Percentiles rank a stretch among this genome's conserved stretches.
These are phyloP conservation scores for Candida andamanensis DNA, from an alignment of 805 yeast species.

Conservation along the genomic window DNA sequence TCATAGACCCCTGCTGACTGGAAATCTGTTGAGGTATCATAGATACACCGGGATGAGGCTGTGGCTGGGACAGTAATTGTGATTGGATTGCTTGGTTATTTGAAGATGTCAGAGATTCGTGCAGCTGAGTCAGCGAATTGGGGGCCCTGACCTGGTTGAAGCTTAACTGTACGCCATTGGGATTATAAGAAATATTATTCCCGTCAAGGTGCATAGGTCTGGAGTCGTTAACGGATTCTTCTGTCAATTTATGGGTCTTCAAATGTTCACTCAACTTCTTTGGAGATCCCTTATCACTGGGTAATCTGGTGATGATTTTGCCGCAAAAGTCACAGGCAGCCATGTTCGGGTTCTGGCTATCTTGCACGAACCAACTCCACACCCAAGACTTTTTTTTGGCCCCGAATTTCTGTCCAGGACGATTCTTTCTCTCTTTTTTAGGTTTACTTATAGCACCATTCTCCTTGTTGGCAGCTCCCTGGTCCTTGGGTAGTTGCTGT, in stretches of 20 bases:
- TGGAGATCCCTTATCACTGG: conserved; percentile 55
- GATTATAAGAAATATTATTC: conserved; percentile 27
- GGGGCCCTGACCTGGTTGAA: background rate
- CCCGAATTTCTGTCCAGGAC: conserved; percentile 54
- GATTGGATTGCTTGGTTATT: background rate
- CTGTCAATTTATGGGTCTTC: conserved; percentile 40
- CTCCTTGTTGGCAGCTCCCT: too few relatives aligned
- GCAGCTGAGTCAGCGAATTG: background rate
- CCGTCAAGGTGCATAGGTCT: conserved; percentile 37
- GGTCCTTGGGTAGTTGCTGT: too few relatives aligned
- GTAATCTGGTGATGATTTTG: conserved; percentile 41
- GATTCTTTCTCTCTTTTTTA: conserved; percentile 34
- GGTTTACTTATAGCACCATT: too few relatives aligned
- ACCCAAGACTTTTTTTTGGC: conserved; percentile 62
- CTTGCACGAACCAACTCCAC: conserved; percentile 59
- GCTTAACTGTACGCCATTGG: conserved; percentile 16
- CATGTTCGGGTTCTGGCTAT: conserved; percentile 39
- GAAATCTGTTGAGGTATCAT: too few relatives aligned
- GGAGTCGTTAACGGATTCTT: conserved; percentile 35
- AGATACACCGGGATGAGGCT: too few relatives aligned
- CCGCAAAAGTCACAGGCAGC: conserved; percentile 55
- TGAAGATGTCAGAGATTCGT: background rate
- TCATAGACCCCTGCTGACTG: background rate
- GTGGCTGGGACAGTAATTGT: background rate
- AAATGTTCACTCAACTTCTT: conserved; percentile 55